phyloP scores from a whole-genome alignment of 495 filamentous ascomycete species.

The Cairneyella variabilis region DNA sequence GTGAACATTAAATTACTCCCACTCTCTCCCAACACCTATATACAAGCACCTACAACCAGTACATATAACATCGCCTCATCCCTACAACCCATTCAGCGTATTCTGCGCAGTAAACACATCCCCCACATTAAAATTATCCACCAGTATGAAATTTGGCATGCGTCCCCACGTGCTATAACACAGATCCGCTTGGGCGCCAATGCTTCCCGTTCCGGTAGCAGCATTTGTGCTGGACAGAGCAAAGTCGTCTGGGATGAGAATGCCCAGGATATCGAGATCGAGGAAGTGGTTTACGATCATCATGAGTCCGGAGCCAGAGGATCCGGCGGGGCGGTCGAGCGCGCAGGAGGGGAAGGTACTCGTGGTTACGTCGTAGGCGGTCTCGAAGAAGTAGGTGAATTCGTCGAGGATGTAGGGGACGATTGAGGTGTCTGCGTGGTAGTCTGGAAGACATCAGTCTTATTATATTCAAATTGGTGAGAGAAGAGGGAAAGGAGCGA shows the following conservation, averaged over 20 bases:
- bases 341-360: conserved; percentile 57
- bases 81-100: conserved; percentile 22
- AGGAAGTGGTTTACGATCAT: conserved; percentile 95
- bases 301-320: conserved; percentile 53
- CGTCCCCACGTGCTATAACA: conserved; percentile 68
- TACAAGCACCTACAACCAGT: too few relatives aligned
- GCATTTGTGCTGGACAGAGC: conserved; percentile 67
- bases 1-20: too few relatives aligned
- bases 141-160: conserved; percentile 80
- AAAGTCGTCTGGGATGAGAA: conserved; percentile 75
- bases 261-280: conserved; percentile 64
- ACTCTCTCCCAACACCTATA: too few relatives aligned
- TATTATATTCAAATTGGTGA: not conserved
- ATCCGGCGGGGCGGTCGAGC: conserved; percentile 63
- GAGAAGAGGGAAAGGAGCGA: not conserved
- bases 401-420: conserved; percentile 75
- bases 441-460: too few relatives aligned
- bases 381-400: conserved; percentile 75
- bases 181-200: conserved; percentile 63
- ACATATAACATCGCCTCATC: too few relatives aligned
- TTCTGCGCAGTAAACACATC: conserved; percentile 29
- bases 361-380: conserved; percentile 64
- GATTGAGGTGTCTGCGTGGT: conserved; percentile 73
- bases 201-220: conserved; percentile 58
- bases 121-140: conserved; percentile 80